A percentile compares a stretch with the other conserved stretches of the same genome.
These are phyloP conservation scores for Oemleria cerasiformis DNA, from an alignment of 306 rosid species.

Conservation along the genomic window DNA sequence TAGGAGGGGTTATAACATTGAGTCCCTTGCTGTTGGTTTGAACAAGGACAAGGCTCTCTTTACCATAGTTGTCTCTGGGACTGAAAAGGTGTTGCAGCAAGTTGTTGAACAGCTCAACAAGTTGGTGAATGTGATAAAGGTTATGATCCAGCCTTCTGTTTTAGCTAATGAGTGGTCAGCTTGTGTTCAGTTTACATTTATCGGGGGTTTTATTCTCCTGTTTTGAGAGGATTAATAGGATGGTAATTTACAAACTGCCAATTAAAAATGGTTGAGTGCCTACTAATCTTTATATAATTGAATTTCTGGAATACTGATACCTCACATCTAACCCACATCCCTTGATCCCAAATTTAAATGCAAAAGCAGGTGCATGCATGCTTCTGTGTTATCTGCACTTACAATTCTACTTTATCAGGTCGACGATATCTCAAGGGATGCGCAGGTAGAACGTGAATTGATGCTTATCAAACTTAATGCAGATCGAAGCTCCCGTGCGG, in stretches of 20 bases:
- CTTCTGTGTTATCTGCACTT: background rate
- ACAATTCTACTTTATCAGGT: constrained; percentile 35
- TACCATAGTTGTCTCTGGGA: constrained; percentile 57
- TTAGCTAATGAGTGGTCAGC: background rate
- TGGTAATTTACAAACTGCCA: background rate
- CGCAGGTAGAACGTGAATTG: constrained; percentile 59
- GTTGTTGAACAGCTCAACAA: constrained; percentile 66
- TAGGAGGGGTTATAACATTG: constrained; percentile 64
- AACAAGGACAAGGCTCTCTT: constrained; percentile 63
- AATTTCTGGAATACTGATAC: background rate
- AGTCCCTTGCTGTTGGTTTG: constrained; percentile 63
- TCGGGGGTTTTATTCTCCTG: background rate
- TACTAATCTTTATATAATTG: background rate
- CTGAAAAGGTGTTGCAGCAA: constrained; percentile 49
- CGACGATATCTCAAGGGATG: constrained; percentile 56
- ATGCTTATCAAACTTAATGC: constrained; percentile 64
- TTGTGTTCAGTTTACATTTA: background rate
- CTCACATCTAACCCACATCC: background rate
- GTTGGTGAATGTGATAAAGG: constrained; percentile 58
- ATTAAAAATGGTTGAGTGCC: no score
- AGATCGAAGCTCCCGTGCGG: constrained; percentile 43
- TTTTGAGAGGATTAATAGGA: no score
- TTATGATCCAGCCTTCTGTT: constrained; percentile 7
- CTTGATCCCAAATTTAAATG: background rate
- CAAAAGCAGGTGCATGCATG: background rate